Evolutionary conservation across 1,139 yeast genomes (phyloP).

Genomic region (Suhomyces bolitotheri): DNA sequence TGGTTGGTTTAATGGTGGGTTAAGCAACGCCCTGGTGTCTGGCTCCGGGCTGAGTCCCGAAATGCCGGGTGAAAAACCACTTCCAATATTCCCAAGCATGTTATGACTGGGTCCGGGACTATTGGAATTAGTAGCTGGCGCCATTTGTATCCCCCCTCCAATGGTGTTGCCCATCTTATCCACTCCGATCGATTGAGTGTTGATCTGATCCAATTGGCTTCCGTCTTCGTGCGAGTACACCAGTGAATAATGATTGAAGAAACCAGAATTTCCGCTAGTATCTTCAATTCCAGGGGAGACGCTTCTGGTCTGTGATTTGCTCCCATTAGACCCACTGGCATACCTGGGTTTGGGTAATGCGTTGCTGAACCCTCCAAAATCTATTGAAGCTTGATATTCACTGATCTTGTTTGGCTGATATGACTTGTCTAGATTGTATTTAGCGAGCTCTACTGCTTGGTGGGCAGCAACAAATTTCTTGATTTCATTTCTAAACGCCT

Average conservation of each 20-base stretch:
- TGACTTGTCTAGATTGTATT: constrained; percentile 24
- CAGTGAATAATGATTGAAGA: constrained; percentile 26
- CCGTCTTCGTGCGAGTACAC: constrained; percentile 25
- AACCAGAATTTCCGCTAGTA: constrained; percentile 13
- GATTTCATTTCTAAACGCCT: constrained; percentile 32
- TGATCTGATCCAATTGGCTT: too few relatives aligned
- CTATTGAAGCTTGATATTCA: constrained; percentile 44
- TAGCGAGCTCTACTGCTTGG: constrained; percentile 35
- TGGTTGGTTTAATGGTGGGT: neutral
- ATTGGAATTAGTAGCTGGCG: neutral
- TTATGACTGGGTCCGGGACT: neutral
- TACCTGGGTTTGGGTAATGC: constrained; percentile 33
- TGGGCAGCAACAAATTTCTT: constrained; percentile 33
- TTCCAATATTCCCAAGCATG: neutral
- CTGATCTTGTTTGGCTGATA: constrained; percentile 38
- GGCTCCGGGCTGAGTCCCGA: constrained; percentile 1
- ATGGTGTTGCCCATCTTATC: too few relatives aligned
- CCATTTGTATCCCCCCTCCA: neutral
- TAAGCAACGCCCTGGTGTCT: neutral
- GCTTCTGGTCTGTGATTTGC: constrained; percentile 13
- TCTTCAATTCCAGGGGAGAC: constrained; percentile 19
- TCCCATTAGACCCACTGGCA: constrained; percentile 7
- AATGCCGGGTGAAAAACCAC: neutral
- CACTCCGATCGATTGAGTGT: too few relatives aligned
- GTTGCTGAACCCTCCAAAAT: constrained; percentile 43